Conservation (phyloP, 139 green algal genomes). For the Coccomyxa sp. region DNA sequence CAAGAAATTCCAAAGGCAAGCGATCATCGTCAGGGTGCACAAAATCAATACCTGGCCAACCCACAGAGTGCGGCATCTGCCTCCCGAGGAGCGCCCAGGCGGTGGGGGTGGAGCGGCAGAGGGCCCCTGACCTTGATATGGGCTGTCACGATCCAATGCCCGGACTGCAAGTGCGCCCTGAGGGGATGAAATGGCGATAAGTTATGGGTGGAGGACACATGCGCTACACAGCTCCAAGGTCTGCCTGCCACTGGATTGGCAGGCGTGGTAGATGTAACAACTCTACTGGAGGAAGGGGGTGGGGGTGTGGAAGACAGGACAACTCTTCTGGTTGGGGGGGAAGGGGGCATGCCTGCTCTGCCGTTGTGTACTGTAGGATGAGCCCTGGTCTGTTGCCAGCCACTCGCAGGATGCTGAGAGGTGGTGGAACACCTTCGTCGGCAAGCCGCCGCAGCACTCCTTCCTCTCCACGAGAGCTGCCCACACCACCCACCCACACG, state of each 20-base stretch:
- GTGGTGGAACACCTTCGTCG: not conserved
- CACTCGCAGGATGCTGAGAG: not conserved
- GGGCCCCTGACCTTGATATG: no score
- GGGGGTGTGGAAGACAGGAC: not conserved
- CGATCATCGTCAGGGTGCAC: not conserved
- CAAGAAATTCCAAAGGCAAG: not conserved
- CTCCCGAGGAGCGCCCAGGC: not conserved
- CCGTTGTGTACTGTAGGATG: not conserved
- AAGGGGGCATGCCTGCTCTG: not conserved
- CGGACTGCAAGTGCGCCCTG: no score
- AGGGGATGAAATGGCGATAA: no score
- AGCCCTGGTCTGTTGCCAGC: not conserved
- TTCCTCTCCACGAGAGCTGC: not conserved
- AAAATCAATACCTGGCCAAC: conserved; percentile 1
- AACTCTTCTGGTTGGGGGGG: not conserved
- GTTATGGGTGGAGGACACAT: no score
- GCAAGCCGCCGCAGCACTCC: not conserved
- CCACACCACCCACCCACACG: conserved; percentile 4
- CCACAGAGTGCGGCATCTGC: conserved; percentile 1
- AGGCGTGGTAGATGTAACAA: not conserved
- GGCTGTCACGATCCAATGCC: no score
- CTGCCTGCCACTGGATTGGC: not conserved
- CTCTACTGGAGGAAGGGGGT: not conserved
- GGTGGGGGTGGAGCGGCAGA: no score
- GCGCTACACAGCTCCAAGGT: not conserved